phyloP scores from a whole-genome alignment of 192 early-diverging fungal species.

The Mortierella hygrophila region DNA sequence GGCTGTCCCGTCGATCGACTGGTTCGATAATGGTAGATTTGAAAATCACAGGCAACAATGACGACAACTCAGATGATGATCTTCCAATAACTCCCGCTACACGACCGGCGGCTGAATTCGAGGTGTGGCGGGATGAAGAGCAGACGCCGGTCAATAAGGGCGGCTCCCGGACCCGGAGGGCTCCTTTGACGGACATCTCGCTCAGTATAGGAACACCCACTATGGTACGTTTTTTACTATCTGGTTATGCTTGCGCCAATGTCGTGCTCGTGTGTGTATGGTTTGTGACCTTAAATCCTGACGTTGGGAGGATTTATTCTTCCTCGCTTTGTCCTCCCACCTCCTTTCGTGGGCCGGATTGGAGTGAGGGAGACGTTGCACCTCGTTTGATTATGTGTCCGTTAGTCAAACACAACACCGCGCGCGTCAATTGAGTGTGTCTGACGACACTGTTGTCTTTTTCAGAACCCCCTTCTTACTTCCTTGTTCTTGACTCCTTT shows the following conservation, averaged over 20 bases:
- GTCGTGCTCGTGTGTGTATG: background rate
- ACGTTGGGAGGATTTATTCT: conserved; percentile 3
- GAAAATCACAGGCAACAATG: background rate
- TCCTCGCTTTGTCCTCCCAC: conserved; percentile 3
- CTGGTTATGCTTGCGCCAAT: background rate
- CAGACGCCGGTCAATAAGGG: background rate
- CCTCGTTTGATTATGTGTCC: background rate
- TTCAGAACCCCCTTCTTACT: background rate
- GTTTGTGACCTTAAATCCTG: background rate
- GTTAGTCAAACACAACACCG: background rate
- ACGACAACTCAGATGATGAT: background rate
- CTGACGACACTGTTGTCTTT: background rate
- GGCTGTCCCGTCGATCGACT: background rate
- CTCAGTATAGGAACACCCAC: background rate
- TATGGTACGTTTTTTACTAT: conserved; percentile 7
- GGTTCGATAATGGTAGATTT: background rate
- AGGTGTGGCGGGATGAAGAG: conserved; percentile 1
- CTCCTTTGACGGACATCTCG: conserved; percentile 19
- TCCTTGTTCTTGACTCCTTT: background rate
- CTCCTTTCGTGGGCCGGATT: background rate
- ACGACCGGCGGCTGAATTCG: background rate
- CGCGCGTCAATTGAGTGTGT: conserved; percentile 10
- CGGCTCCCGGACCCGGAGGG: background rate
- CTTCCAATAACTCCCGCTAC: background rate
- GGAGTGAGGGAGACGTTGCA: background rate